Evolutionary conservation across 2,329 filamentous ascomycete species (phyloP).

Genomic region (Aphanocladium album): DNA sequence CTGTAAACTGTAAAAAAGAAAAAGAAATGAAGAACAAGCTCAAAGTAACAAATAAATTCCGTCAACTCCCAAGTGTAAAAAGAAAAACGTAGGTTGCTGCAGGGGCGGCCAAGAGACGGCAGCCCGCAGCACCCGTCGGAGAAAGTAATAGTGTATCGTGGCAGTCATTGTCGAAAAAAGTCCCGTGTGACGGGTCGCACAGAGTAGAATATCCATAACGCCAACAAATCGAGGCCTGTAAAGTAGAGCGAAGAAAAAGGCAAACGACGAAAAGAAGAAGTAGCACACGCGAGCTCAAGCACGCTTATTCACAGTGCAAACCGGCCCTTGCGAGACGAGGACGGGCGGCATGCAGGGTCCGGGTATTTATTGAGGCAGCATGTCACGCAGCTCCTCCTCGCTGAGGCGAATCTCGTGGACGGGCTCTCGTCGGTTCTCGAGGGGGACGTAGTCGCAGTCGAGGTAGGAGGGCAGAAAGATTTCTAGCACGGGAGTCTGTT

Average conservation of each 20-base stretch:
- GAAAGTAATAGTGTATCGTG: conserved; percentile 2
- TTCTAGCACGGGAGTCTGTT: conserved; percentile 41
- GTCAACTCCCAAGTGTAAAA: conserved; percentile 1
- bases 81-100: conserved; percentile 1
- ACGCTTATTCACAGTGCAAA: background rate
- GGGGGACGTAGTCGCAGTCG: conserved; percentile 67
- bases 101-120: background rate
- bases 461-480: conserved; percentile 77
- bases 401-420: conserved; percentile 73
- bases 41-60: conserved; percentile 1
- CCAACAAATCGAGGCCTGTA: background rate
- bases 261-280: background rate
- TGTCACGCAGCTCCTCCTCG: conserved; percentile 67
- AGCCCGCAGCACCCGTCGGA: background rate
- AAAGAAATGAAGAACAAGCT: background rate
- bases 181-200: background rate
- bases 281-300: background rate
- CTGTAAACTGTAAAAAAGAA: conserved; percentile 6
- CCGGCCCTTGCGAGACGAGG: background rate
- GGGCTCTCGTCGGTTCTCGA: conserved; percentile 71
- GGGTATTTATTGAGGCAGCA: conserved; percentile 54
- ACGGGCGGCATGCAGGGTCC: background rate
- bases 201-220: background rate
- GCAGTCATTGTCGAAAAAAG: conserved; percentile 6
- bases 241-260: background rate